Base-by-base conservation (phyloP, 805 yeast species). In the Dipodascopsis uninucleata region DNA sequence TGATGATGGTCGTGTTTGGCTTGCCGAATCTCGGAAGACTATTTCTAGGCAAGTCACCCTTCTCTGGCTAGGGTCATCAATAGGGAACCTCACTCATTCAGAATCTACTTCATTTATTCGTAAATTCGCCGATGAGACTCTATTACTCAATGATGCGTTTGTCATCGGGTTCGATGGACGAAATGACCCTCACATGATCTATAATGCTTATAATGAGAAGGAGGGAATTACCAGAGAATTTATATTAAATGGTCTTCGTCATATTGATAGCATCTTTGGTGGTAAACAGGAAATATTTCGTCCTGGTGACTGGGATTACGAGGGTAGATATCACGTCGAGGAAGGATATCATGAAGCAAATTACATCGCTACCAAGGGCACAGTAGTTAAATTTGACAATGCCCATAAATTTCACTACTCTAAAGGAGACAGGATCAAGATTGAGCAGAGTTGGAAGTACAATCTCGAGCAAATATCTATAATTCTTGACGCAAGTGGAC, bases 51-150 rank as follows among this genome's bases (percentile, higher is more conserved):
- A 32, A 10, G 36, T 54, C 10, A 41, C 38, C 12, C 36, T 52
- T 8, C 21, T 54, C 20, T 54, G 58, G 53, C 51, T 55, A 10
- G 58, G 58, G 5, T 54, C 58, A 12, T 54, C 58, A 12, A 40
- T 54, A 26, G 58, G 58, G 23, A 55, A 55, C 29, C 35, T 54
- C 20, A 40, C 35, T 18, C 43, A 58, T 3, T 41, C 32, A 7
- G 47, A 47, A 24, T 53, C 58, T 4, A 33, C 49, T 14, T 20
- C 29, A 5, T 54, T 55, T 28, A 20, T 55, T 14, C 21, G 18
- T 10, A 18, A 28, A 9, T 54, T 53, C 25, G 29, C 36, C 5
- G 21, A 24, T 14, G 40, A 36, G 26, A 41, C 45, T 4, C 36
- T 47, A 8, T 25, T 16, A 4, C 35, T 37, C 3, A 52, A 45